Evolutionary conservation across 2,329 filamentous ascomycete genomes (phyloP).

Genomic region (Lecanoromycetidae sp.): DNA sequence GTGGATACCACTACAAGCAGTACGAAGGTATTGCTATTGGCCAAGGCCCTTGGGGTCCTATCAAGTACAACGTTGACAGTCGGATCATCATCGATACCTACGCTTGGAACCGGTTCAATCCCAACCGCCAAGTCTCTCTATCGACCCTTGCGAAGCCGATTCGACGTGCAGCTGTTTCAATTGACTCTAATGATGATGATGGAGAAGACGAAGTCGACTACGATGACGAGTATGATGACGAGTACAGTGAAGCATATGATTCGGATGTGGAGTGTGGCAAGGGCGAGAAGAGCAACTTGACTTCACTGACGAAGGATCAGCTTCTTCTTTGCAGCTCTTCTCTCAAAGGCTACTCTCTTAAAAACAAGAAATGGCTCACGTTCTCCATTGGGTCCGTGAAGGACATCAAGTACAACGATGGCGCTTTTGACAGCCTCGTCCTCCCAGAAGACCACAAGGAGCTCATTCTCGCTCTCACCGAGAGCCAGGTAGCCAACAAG

Average conservation of each 20-base stretch:
- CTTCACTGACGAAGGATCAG: slow-evolving; percentile 28
- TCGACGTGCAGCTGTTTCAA: slow-evolving; percentile 2
- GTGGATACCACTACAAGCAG: slow-evolving; percentile 38
- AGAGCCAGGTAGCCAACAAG: slow-evolving; percentile 30
- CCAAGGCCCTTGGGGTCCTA: slow-evolving; percentile 20
- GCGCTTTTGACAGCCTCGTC: slow-evolving; percentile 38
- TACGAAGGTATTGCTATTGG: slow-evolving; percentile 36
- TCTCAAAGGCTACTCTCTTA: slow-evolving; percentile 38
- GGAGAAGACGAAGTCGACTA: slow-evolving; percentile 18
- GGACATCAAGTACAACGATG: slow-evolving; percentile 34
- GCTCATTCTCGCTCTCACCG: slow-evolving; percentile 36
- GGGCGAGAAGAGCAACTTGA: neutral
- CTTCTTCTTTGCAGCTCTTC: slow-evolving; percentile 31
- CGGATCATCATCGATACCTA: slow-evolving; percentile 42
- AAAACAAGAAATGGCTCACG: slow-evolving; percentile 32
- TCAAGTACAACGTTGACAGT: slow-evolving; percentile 35
- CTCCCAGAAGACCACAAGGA: slow-evolving; percentile 37
- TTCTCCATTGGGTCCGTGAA: slow-evolving; percentile 30
- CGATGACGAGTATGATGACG: neutral
- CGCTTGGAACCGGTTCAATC: slow-evolving; percentile 38
- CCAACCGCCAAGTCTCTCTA: slow-evolving; percentile 27
- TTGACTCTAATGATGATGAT: slow-evolving; percentile 11
- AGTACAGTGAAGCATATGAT: neutral
- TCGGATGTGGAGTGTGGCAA: neutral
- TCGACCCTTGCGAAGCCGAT: neutral